A percentile compares a stretch with the other conserved stretches of the same genome.
These are phyloP conservation scores for Phytopythium helicoides DNA, from an alignment of 352 stramenopile species.

Conservation along the genomic window DNA sequence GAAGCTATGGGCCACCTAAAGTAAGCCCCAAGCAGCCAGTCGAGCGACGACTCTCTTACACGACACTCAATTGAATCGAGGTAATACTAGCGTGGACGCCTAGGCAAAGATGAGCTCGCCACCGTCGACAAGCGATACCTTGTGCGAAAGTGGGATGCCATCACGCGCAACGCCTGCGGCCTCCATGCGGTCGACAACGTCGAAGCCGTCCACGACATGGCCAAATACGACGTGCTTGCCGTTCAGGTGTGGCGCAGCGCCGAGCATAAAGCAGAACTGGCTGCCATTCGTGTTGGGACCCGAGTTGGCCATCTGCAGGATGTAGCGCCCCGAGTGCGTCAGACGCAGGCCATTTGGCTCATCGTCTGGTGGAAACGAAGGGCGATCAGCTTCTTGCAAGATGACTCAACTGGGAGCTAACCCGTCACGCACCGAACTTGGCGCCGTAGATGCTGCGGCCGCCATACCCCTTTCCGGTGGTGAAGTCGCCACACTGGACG, in stretches of 20 bases:
- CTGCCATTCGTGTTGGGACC: slow-evolving; percentile 97
- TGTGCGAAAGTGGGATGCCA: slow-evolving; percentile 65
- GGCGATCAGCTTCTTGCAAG: background rate
- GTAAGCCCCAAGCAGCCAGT: slow-evolving; percentile 10
- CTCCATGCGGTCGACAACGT: slow-evolving; percentile 85
- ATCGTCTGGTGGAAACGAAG: slow-evolving; percentile 61
- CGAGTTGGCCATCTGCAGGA: slow-evolving; percentile 97
- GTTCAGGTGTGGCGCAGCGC: slow-evolving; percentile 66
- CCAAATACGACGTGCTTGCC: slow-evolving; percentile 85
- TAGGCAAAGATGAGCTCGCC: slow-evolving; percentile 55
- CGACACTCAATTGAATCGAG: background rate
- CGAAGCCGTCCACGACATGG: slow-evolving; percentile 81
- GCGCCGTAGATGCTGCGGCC: slow-evolving; percentile 97
- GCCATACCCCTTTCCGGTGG: slow-evolving; percentile 91
- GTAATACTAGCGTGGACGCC: too few species aligned
- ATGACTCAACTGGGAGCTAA: background rate
- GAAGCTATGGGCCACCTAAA: slow-evolving; percentile 49
- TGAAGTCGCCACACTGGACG: slow-evolving; percentile 97
- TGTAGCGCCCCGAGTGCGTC: slow-evolving; percentile 78
- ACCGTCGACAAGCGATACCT: slow-evolving; percentile 69
- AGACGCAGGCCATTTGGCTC: slow-evolving; percentile 91
- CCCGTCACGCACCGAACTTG: slow-evolving; percentile 82
- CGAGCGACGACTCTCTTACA: background rate
- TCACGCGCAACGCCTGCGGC: slow-evolving; percentile 54
- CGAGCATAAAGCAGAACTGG: slow-evolving; percentile 99